Base-by-base conservation (phyloP, 2,329 filamentous ascomycete species). In the Alternaria gansuensis region DNA sequence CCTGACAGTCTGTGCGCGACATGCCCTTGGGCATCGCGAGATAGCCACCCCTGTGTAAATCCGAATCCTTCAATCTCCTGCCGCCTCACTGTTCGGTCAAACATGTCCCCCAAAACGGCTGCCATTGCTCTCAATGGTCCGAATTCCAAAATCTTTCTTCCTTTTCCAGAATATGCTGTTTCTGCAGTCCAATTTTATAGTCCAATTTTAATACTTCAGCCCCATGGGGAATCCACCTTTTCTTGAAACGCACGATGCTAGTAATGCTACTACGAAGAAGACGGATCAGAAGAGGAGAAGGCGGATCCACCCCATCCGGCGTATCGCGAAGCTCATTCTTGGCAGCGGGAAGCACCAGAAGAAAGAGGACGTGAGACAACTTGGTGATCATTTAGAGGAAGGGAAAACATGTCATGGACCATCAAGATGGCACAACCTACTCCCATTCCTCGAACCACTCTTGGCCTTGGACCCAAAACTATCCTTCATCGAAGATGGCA, bases 401-500 rank as follows among this genome's bases (percentile, higher is more conserved):
- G 45, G 51, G 39, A 48, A 52, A 4, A 50, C 41, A 34, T 66
- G 64, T 33, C 49, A 46, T 37, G 64, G 64, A 13, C 50, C 62
- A 23, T 57, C 62, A 13, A 50, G 56, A 43, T 50, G 63, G 34
- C 60, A 65, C 17, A 63, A 63, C 17, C 28, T 63, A 0, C 58
- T 66, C 2, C 64, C 62, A 1, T 61, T 66, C 39, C 34, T 66
- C 26, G 64, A 66, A 39, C 62, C 59, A 4, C 48, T 66, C n/a
- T 41, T 61, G 9, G 50, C 59, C 2, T 10, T 66, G n/a, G 54
- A 66, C n/a, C 62, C 64, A 4, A 66, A 59, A 24, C 26, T 66
- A 13, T 34, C 54, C 2, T 63, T 59, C 31, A 46, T 66, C 39
- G 55, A 65, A 53, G 62, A 66, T 29, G 57, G 55, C 37, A 65